phyloP scores from a whole-genome alignment of 306 rosid genomes.

The Acacia acuminata region DNA sequence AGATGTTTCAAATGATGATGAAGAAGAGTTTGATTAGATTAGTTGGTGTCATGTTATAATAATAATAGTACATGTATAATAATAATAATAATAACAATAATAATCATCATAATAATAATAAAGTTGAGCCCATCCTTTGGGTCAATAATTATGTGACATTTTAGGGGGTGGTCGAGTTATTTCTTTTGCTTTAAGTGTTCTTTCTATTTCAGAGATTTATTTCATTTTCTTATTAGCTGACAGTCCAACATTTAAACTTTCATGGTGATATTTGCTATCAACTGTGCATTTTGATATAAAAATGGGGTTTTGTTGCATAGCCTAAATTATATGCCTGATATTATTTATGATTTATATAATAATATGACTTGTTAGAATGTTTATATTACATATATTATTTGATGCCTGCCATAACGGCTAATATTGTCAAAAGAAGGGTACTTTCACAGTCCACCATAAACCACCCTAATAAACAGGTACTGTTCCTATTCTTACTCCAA shows the following conservation, averaged over 20 bases:
- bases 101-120: too few species aligned
- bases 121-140: background rate
- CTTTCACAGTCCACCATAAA: too few species aligned
- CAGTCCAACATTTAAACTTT: too few species aligned
- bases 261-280: background rate
- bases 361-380: too few species aligned
- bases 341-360: too few species aligned
- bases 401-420: too few species aligned
- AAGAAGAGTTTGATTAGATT: background rate
- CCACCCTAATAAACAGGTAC: too few species aligned
- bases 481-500: too few species aligned
- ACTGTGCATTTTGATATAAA: background rate
- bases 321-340: background rate
- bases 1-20: background rate
- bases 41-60: background rate
- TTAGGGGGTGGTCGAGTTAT: background rate
- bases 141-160: background rate
- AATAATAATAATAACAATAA: too few species aligned
- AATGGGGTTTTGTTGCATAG: background rate
- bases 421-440: too few species aligned
- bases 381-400: too few species aligned
- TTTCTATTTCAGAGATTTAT: background rate
- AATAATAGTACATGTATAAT: too few species aligned
- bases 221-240: background rate
- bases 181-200: background rate